Percentiles rank a stretch among this genome's conserved stretches.
Conservation (phyloP, 176 grass and related monocot species). For the Oryza brachyantha region DNA sequence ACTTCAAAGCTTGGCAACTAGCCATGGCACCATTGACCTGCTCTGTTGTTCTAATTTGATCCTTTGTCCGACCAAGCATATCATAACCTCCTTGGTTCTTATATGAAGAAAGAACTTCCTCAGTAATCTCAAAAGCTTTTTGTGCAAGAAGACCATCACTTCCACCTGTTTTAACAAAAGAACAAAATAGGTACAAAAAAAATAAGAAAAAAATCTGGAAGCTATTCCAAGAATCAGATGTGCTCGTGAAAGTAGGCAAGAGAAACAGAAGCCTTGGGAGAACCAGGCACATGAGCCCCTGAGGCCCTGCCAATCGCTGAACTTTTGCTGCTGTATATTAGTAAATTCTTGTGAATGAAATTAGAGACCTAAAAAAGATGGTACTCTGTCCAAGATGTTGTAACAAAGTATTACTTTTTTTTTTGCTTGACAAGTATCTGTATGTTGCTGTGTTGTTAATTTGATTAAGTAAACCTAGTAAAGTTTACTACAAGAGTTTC, state of each 20-base stretch:
- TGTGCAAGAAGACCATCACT: constrained; percentile 93
- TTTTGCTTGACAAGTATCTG: neutral
- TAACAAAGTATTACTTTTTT: neutral
- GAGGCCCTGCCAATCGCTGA: neutral
- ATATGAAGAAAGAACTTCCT: constrained; percentile 87
- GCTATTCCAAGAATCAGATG: neutral
- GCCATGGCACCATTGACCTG: constrained; percentile 89
- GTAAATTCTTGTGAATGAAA: neutral
- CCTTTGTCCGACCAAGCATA: constrained; percentile 94
- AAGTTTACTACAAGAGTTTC: neutral
- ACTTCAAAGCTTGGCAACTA: constrained; percentile 76
- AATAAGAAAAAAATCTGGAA: neutral
- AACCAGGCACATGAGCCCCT: neutral
- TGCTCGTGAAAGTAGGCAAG: neutral
- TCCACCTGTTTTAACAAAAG: constrained; percentile 63
- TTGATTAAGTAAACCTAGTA: neutral
- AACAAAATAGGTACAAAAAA: neutral
- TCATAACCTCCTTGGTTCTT: constrained; percentile 99
- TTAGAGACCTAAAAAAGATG: neutral
- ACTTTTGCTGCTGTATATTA: neutral
- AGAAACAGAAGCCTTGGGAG: neutral
- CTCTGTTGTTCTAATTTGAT: constrained; percentile 97
- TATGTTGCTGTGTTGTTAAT: neutral
- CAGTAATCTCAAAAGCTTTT: constrained; percentile 87
- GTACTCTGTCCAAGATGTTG: neutral